phyloP scores from a whole-genome alignment of 768 basidiomycete genomes.

The Hysterangium stoloniferum region DNA sequence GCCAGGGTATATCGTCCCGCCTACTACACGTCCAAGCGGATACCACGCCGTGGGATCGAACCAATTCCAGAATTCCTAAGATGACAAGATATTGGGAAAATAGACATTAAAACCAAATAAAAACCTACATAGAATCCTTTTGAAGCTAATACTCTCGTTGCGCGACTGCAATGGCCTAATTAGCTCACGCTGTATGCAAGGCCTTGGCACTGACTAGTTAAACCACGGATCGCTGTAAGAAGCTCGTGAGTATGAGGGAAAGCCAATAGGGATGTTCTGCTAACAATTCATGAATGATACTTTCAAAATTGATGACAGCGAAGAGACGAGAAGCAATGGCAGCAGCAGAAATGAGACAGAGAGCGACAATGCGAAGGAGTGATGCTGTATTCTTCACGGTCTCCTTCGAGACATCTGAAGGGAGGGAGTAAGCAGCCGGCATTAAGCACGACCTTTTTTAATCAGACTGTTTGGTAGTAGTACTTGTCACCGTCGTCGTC shows the following conservation, averaged over 20 bases:
- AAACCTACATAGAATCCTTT: constrained; percentile 88
- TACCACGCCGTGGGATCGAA: constrained; percentile 99
- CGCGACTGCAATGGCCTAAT: constrained; percentile 52
- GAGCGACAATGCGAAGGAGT: constrained; percentile 82
- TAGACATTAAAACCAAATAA: background rate
- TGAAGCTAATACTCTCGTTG: constrained; percentile 82
- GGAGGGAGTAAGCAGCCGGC: constrained; percentile 15
- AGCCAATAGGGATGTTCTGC: constrained; percentile 26
- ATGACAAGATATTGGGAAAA: constrained; percentile 9
- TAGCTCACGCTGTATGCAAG: constrained; percentile 13
- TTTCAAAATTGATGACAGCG: constrained; percentile 96
- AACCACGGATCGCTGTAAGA: constrained; percentile 89
- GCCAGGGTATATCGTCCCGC: constrained; percentile 97
- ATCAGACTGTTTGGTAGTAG: background rate
- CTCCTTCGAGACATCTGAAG: constrained; percentile 33
- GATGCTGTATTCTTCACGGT: constrained; percentile 85
- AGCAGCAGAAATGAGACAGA: constrained; percentile 85
- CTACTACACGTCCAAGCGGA: constrained; percentile 95
- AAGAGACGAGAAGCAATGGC: constrained; percentile 95
- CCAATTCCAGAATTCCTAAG: constrained; percentile 99
- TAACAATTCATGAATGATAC: constrained; percentile 99
- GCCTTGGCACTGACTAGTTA: constrained; percentile 70
- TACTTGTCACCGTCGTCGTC: background rate
- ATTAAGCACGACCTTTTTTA: background rate
- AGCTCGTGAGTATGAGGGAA: constrained; percentile 9